Conservation (phyloP, 176 grass and related monocot genomes). For the Poa pratensis region DNA sequence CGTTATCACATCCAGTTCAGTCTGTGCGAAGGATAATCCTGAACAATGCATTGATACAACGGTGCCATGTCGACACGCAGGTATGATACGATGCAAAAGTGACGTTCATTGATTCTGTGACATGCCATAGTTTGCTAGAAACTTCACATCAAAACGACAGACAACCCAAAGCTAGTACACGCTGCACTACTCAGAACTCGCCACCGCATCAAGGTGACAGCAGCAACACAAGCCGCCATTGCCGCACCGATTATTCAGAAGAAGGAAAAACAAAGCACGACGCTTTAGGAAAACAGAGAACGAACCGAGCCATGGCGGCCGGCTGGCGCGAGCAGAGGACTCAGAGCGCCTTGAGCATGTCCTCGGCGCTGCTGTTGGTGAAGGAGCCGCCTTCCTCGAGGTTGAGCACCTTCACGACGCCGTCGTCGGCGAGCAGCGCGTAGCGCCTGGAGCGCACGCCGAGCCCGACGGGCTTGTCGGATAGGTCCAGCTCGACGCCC, state of each 20-base stretch:
- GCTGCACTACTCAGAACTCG: not conserved
- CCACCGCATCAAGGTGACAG: not conserved
- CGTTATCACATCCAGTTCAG: not conserved
- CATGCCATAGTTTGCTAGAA: conserved; percentile 32
- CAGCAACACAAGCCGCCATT: conserved; percentile 20
- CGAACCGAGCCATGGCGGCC: not conserved
- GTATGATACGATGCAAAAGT: conserved; percentile 11
- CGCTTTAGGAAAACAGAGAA: not conserved
- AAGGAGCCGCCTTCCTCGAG: conserved; percentile 94
- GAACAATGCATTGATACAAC: not conserved
- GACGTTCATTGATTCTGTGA: not conserved
- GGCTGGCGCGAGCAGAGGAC: not conserved
- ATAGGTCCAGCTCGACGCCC: conserved; percentile 86
- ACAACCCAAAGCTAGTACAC: not conserved
- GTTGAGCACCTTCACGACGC: conserved; percentile 91
- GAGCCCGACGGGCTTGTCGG: conserved; percentile 81
- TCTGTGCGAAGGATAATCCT: not conserved
- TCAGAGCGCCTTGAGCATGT: conserved; percentile 83
- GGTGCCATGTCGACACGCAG: not conserved
- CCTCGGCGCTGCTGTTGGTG: conserved; percentile 89
- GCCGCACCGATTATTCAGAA: conserved; percentile 40
- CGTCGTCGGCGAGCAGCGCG: conserved; percentile 83
- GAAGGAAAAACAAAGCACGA: not conserved
- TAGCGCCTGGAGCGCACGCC: conserved; percentile 86
- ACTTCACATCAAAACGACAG: conserved; percentile 2